Conservation (phyloP, 2,329 filamentous ascomycete genomes). For the Dissoconium aciculare region DNA sequence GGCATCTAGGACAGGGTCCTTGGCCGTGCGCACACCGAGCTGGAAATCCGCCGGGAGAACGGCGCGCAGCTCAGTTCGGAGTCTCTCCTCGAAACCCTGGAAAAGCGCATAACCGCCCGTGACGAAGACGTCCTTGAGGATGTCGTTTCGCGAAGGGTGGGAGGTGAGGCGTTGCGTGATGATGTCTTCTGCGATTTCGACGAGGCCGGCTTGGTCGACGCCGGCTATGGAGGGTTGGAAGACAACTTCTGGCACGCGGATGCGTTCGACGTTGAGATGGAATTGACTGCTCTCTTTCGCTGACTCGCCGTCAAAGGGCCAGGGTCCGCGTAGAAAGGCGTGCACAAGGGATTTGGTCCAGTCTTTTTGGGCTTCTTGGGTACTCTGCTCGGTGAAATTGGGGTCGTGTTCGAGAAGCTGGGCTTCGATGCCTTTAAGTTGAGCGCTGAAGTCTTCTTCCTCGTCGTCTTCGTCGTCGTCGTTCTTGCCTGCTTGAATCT, state of each 20-base stretch:
- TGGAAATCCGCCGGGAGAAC: constrained; percentile 55
- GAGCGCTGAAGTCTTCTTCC: constrained; percentile 67
- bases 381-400: constrained; percentile 80
- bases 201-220: constrained; percentile 88
- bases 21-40: constrained; percentile 57
- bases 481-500: constrained; percentile 73
- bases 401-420: constrained; percentile 79
- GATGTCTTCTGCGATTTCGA: constrained; percentile 85
- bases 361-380: constrained; percentile 79
- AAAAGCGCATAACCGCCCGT: constrained; percentile 90
- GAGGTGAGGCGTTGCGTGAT: constrained; percentile 59
- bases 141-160: constrained; percentile 44
- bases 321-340: constrained; percentile 75
- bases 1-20: constrained; percentile 67
- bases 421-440: constrained; percentile 62
- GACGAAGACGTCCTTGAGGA: constrained; percentile 77
- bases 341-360: constrained; percentile 89
- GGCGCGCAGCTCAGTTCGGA: constrained; percentile 56
- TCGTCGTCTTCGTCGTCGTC: constrained; percentile 91
- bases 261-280: constrained; percentile 96
- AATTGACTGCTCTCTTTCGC: constrained; percentile 74
- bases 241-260: constrained; percentile 97
- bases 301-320: constrained; percentile 67
- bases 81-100: constrained; percentile 67
- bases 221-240: constrained; percentile 97